Percentiles rank a stretch among this genome's conserved stretches.
phyloP scores from a whole-genome alignment of 2,329 filamentous ascomycete genomes.

The Colletotrichum gigasporum region DNA sequence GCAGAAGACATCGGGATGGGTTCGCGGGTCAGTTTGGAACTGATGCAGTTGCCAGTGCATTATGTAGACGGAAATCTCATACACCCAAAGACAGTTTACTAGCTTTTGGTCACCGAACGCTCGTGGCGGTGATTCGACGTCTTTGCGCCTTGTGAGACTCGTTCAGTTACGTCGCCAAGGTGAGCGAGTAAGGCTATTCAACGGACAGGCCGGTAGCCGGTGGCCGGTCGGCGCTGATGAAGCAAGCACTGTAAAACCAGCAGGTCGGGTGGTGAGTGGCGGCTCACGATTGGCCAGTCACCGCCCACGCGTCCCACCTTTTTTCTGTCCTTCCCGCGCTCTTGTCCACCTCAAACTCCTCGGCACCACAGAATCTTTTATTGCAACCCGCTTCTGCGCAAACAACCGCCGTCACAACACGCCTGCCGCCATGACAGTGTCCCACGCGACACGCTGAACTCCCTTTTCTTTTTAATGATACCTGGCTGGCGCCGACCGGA shows the following conservation, averaged over 20 bases:
- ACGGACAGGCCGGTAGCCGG: background rate
- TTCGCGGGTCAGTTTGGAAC: constrained; percentile 16
- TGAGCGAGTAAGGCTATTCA: constrained; percentile 23
- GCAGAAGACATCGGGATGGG: constrained; percentile 18
- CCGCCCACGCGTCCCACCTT: constrained; percentile 26
- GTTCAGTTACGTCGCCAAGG: background rate
- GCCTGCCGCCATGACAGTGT: constrained; percentile 24
- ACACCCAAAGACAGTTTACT: constrained; percentile 9
- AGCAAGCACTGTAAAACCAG: constrained; percentile 24
- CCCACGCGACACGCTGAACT: constrained; percentile 17
- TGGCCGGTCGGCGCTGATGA: background rate
- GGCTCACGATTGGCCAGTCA: constrained; percentile 21
- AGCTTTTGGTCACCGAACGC: background rate
- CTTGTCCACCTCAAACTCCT: constrained; percentile 26
- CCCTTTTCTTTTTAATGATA: background rate
- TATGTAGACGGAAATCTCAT: constrained; percentile 25
- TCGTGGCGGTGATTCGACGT: background rate
- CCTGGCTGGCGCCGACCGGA: background rate
- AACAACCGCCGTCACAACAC: constrained; percentile 11
- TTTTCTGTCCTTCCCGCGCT: constrained; percentile 32
- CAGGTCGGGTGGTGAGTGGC: constrained; percentile 2
- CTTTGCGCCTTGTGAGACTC: background rate
- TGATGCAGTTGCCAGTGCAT: constrained; percentile 15
- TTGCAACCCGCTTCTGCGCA: constrained; percentile 19
- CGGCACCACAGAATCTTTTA: constrained; percentile 31